Base-by-base conservation (phyloP, 108 stramenopile species). In the Bacterosira constricta region DNA sequence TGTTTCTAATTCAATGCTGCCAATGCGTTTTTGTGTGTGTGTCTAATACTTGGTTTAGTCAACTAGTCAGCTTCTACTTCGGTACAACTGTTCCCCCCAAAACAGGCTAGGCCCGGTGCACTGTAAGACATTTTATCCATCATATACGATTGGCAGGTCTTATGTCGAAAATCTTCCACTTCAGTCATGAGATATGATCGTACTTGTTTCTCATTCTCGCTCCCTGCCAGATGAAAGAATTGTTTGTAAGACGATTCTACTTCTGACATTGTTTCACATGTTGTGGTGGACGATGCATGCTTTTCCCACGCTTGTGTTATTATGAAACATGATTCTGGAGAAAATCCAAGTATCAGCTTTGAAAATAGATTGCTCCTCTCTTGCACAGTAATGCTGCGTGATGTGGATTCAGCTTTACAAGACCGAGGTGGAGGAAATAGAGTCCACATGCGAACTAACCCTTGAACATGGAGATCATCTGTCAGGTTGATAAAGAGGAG, bases 221-320 rank as follows among this genome's bases (percentile, higher is more conserved):
- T 21, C 6, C 46, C 15, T 1, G 17, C 46, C 6, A 47, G 47
- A 6, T 49, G 25, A 25, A 49, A 49, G 21, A 49, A 49, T 25
- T 25, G 47, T 11, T 20, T 4, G 47, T 13, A 49, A 18, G 46
- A 47, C 23, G 46, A 47, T 18, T 18, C 46, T 25, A 49, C 47
- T 49, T 47, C 46, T 4, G 46, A 18, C 23, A 8, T 18, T 18
- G 46, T 8, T 21, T 47, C 34, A 6, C 32, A 29, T 4, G 15
- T 6, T 26, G 25, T 47, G 15, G 42, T 45, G 13, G 15, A 4
- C 7, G 41, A 55, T 31, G 50, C 45, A 61, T 55, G 53, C 41
- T 50, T 67, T 36, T 76, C 75, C 75, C 75, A 76, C n/a, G 75
- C 75, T 45, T 76, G 59, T 0, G 66, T 62, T 21, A 75, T 39